Base-by-base conservation (phyloP, 2,329 filamentous ascomycete genomes). In the Hirsutella rhossiliensis region DNA sequence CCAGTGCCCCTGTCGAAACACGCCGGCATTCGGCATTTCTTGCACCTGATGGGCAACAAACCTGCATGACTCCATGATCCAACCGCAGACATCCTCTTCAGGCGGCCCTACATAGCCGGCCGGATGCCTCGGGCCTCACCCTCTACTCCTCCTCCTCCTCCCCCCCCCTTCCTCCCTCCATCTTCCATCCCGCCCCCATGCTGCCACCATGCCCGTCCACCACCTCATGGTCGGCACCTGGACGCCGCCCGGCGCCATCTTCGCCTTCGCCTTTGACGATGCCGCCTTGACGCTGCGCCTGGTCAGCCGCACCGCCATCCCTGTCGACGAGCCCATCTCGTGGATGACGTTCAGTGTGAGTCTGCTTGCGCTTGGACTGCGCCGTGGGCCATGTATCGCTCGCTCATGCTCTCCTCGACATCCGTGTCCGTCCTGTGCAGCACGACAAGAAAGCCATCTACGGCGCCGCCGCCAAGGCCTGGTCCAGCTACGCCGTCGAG, bases 171-270 rank as follows among this genome's bases (percentile, higher is more conserved):
- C 20, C 19, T 18, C n/a, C 11, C 17, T 12, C 11, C 15, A 11
- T 32, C 18, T 13, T 4, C 15, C 34, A 17, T 13, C 9, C 15
- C 18, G 8, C 36, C 11, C 9, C 36, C 12, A 7, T 12, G 8
- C 17, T 9, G 20, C 15, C 4, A 40, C 13, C 48, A 90, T 90
- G 82, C 80, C 85, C 41, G 53, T 78, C 59, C 87, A 94, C 62
- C 86, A 94, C 68, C 72, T 94, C 60, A 92, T 94, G 84, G 80
- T 90, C 57, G 87, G 87, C 50, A 94, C 87, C 44, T 94, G 87
- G 87, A 90, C 86, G 48, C 84, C 84, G 46, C 87, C 87, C 44
- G 87, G 87, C 40, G 85, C 87, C 61, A 92, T 94, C 57, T 92
- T 92, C 65, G 94, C 87, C 0, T 82, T 94, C 47, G 78, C 82